Evolutionary conservation across 352 stramenopile genomes (phyloP).

Genomic region (Globisporangium alternatum): DNA sequence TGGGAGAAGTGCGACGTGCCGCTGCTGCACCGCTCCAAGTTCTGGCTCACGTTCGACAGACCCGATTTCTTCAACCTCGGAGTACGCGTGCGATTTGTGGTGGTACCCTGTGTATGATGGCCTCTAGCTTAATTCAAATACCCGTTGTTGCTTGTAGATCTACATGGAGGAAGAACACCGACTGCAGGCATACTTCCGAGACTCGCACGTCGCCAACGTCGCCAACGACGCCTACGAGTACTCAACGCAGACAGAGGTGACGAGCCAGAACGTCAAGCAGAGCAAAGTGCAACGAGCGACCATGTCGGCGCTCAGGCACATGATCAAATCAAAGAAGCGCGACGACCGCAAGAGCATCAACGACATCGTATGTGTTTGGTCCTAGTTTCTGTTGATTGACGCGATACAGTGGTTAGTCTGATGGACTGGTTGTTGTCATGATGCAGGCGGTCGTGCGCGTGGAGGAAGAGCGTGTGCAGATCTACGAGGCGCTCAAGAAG

Average conservation of each 20-base stretch:
- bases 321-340: slow-evolving; percentile 27
- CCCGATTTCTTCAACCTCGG: slow-evolving; percentile 77
- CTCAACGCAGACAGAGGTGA: slow-evolving; percentile 24
- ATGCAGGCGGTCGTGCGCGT: slow-evolving; percentile 49
- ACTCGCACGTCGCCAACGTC: slow-evolving; percentile 26
- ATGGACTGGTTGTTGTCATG: not conserved
- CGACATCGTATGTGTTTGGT: slow-evolving; percentile 29
- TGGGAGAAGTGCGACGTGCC: slow-evolving; percentile 67
- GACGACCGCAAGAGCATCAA: slow-evolving; percentile 23
- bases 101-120: not conserved
- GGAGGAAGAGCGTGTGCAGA: slow-evolving; percentile 43
- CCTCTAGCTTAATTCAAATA: not conserved
- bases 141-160: slow-evolving; percentile 27
- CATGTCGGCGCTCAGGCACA: slow-evolving; percentile 23
- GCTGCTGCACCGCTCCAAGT: slow-evolving; percentile 74
- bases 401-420: not conserved
- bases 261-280: slow-evolving; percentile 18
- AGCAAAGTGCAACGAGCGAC: slow-evolving; percentile 17
- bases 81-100: slow-evolving; percentile 24
- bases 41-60: slow-evolving; percentile 77
- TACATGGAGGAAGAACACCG: slow-evolving; percentile 64
- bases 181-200: slow-evolving; percentile 36
- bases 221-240: slow-evolving; percentile 43
- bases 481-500: slow-evolving; percentile 60
- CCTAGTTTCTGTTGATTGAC: not conserved